Base-by-base conservation (phyloP, 2,329 filamentous ascomycete species). In the Colletotrichum sp. region DNA sequence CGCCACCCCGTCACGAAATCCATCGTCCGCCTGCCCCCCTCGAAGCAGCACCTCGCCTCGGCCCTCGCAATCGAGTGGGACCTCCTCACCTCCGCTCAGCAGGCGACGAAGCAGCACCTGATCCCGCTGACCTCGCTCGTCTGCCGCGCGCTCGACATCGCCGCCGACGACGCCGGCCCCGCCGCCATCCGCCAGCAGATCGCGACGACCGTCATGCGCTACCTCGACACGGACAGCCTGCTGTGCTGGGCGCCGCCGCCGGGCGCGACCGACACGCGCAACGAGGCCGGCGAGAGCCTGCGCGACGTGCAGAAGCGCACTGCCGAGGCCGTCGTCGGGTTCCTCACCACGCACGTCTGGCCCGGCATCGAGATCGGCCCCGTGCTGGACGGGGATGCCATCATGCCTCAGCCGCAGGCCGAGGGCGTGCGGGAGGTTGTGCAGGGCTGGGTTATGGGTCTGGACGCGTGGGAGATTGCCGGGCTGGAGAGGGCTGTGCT, bases 41-140 rank as follows among this genome's bases (percentile, higher is more conserved):
- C 89, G 72, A 98, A 98, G 86, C 93, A 92, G 36, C 91, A 95
- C 80, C 93, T 98, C 52, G 96, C 96, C 28, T 90, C 93, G 60
- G 95, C 95, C 72, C 93, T 99, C 77, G 97, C 96, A 5, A 87
- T 97, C 60, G 97, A 99, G 87, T 99, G 97, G 97, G 96, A 98
- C 83, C 89, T 94, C 65, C 90, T 99, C 76, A 90, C 93, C 28
- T 94, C 94, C 16, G 92, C 94, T 4, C 93, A 96, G 82, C 95
- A 98, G 85, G 95, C 96, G 0, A 90, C 96, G 52, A 95, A 94
- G 83, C 92, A 94, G 75, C 95, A 98, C 85, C 91, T 97, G 64
- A 96, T 98, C 78, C 97, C 97, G 16, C 88, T 99, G 77, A 98
- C 96, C 4, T 96, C 95, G 64, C 91, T 98, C 18, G 89, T 93